Evolutionary conservation across 805 yeast species (phyloP).

Genomic region (Kodamaea hsintzibuensis): DNA sequence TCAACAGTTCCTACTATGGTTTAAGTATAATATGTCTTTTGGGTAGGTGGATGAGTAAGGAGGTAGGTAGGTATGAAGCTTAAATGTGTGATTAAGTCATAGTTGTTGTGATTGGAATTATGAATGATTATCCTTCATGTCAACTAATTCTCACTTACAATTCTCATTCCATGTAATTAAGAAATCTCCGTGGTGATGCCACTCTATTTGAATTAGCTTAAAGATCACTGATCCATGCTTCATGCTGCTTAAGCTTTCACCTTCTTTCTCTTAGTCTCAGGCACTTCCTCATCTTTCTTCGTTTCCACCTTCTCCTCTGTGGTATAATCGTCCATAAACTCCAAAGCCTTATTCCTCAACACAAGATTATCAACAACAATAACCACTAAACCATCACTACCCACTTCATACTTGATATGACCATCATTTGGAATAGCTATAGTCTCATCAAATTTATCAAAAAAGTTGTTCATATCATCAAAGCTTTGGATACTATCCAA

Average conservation of each 20-base stretch:
- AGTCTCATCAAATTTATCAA: slow-evolving; percentile 51
- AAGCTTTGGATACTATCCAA: slow-evolving; percentile 47
- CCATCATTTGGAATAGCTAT: slow-evolving; percentile 58
- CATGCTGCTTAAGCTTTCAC: slow-evolving; percentile 1
- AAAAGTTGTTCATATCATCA: slow-evolving; percentile 50
- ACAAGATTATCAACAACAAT: slow-evolving; percentile 47
- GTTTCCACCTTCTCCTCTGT: slow-evolving; percentile 11
- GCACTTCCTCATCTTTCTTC: slow-evolving; percentile 5
- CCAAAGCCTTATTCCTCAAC: slow-evolving; percentile 39
- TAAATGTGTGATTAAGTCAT: no score
- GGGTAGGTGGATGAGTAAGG: no score
- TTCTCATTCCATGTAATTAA: no score
- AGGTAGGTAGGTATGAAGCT: no score
- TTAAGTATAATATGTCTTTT: no score
- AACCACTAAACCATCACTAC: slow-evolving; percentile 60
- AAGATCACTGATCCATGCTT: no score
- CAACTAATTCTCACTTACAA: no score
- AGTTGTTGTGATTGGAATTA: no score
- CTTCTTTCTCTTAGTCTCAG: slow-evolving; percentile 5
- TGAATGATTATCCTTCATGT: no score
- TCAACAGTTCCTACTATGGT: no score
- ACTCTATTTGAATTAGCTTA: no score
- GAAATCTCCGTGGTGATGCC: no score
- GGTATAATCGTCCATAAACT: slow-evolving; percentile 44
- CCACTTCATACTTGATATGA: slow-evolving; percentile 57